phyloP scores from a whole-genome alignment of 352 stramenopile species.

The Phytopythium vexans region DNA sequence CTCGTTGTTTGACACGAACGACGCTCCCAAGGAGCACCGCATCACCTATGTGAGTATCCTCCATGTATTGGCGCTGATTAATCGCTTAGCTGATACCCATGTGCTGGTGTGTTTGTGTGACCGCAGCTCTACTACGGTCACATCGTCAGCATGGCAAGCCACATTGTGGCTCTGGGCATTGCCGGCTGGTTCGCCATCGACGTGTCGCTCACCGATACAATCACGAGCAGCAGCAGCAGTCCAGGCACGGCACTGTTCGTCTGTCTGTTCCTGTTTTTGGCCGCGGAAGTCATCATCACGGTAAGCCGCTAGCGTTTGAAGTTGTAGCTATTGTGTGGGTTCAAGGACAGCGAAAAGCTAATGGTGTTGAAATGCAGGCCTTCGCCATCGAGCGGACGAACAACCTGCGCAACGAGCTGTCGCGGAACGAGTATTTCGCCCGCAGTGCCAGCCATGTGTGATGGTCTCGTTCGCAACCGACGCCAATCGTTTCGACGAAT shows the following conservation, averaged over 20 bases:
- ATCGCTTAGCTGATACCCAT: not conserved
- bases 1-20: constrained; percentile 42
- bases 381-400: constrained; percentile 49
- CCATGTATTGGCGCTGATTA: not conserved
- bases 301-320: constrained; percentile 12
- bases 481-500: not conserved
- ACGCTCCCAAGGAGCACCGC: constrained; percentile 31
- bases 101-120: constrained; percentile 3
- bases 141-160: constrained; percentile 50
- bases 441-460: constrained; percentile 29
- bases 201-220: constrained; percentile 49
- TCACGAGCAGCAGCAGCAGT: constrained; percentile 31
- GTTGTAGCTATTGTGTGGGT: not conserved
- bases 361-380: constrained; percentile 16
- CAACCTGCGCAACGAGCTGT: constrained; percentile 67
- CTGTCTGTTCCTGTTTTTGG: constrained; percentile 58
- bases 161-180: constrained; percentile 55
- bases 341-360: not conserved
- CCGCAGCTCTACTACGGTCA: constrained; percentile 54
- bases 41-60: constrained; percentile 20
- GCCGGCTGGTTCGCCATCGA: constrained; percentile 56
- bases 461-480: not conserved
- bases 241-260: constrained; percentile 52
- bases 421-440: constrained; percentile 65
- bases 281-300: constrained; percentile 53